Evolutionary conservation across 2,329 filamentous ascomycete species (phyloP).

Genomic region (Penicillium hesseltinei): DNA sequence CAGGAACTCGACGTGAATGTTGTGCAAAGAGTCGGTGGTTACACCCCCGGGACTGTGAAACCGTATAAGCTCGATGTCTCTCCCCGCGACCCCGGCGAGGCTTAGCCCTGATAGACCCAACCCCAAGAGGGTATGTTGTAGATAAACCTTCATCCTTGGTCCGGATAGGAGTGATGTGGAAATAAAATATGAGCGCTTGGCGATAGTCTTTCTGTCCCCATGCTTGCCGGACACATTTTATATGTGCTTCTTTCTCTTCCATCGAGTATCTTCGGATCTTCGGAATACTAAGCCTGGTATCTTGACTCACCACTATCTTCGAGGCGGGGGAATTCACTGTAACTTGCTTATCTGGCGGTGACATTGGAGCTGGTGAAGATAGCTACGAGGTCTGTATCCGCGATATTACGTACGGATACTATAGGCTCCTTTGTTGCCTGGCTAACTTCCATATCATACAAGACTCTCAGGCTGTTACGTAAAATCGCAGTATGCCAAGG

Average conservation of each 20-base stretch:
- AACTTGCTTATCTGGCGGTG: neutral
- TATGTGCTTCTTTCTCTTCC: neutral
- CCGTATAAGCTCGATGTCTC: constrained; percentile 9
- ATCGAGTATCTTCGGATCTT: neutral
- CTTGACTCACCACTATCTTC: neutral
- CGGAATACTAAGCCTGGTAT: neutral
- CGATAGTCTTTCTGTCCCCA: neutral
- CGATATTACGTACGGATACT: neutral
- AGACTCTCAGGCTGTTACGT: neutral
- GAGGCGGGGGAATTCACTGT: neutral
- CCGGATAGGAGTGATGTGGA: neutral
- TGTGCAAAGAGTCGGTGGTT: constrained; percentile 47
- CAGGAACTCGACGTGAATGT: constrained; percentile 48
- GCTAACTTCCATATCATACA: neutral
- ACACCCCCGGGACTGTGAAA: constrained; percentile 36
- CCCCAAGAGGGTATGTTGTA: constrained; percentile 8
- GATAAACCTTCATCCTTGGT: constrained; percentile 1
- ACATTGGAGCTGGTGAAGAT: neutral
- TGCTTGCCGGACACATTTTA: neutral
- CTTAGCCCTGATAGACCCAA: constrained; percentile 7
- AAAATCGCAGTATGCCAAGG: neutral
- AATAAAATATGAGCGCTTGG: neutral
- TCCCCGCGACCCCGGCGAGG: constrained; percentile 1
- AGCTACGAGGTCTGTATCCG: neutral
- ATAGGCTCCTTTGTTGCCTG: neutral